These are phyloP conservation scores for Scutellaria minor DNA, from an alignment of 257 asterid genomes.

Conservation along the genomic window DNA sequence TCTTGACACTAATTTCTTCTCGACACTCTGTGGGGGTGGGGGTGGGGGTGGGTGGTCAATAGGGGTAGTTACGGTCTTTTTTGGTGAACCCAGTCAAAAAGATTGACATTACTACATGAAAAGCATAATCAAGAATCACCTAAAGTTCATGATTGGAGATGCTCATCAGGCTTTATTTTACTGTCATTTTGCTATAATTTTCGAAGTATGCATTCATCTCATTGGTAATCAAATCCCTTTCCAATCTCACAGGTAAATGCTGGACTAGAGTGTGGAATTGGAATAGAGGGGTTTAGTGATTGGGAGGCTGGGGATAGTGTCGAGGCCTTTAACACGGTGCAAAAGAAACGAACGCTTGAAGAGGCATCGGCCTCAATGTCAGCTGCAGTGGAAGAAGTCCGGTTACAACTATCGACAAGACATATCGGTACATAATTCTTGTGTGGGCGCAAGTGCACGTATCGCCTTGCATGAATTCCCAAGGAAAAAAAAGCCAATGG, in stretches of 20 bases:
- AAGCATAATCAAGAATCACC: background rate
- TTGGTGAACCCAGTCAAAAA: background rate
- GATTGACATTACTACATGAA: background rate
- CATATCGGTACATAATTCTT: background rate
- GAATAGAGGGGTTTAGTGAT: constrained; percentile 60
- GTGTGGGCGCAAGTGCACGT: too few relatives aligned
- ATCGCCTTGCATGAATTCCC: too few relatives aligned
- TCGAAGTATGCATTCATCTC: too few relatives aligned
- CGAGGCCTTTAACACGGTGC: constrained; percentile 72
- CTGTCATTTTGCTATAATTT: background rate
- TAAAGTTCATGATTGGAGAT: too few relatives aligned
- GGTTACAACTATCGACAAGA: constrained; percentile 44
- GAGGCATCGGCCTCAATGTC: constrained; percentile 93
- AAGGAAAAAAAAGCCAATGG: too few relatives aligned
- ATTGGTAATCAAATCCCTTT: background rate
- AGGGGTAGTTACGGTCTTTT: background rate
- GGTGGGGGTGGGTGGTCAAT: too few relatives aligned
- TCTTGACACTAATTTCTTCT: too few relatives aligned
- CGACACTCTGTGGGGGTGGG: too few relatives aligned
- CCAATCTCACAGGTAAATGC: constrained; percentile 69
- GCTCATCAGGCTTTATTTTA: too few relatives aligned
- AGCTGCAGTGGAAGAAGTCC: constrained; percentile 73
- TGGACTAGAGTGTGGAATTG: constrained; percentile 93
- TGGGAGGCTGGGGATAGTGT: constrained; percentile 82
- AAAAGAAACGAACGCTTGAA: constrained; percentile 86